Evolutionary conservation across 2,329 filamentous ascomycete genomes (phyloP).

Genomic region (Penicillium glabrum): DNA sequence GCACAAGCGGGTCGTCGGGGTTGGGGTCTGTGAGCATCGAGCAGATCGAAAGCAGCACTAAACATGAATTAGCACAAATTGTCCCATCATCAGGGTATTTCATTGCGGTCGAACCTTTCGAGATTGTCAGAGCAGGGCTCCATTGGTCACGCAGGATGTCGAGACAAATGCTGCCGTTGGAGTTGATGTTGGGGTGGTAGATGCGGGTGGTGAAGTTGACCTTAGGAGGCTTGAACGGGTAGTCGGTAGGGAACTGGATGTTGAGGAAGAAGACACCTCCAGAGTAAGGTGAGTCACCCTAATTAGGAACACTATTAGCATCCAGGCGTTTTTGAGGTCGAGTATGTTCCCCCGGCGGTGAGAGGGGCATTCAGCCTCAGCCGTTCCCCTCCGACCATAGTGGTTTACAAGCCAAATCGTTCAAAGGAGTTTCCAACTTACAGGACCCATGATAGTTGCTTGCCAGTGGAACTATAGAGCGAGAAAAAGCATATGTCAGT

Average conservation of each 20-base stretch:
- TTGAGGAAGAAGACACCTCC: slow-evolving; percentile 98
- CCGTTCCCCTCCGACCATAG: slow-evolving; percentile 1
- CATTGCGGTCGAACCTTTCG: slow-evolving; percentile 68
- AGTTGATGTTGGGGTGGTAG: slow-evolving; percentile 99
- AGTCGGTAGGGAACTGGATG: slow-evolving; percentile 99
- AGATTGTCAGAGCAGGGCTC: slow-evolving; percentile 97
- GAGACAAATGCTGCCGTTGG: slow-evolving; percentile 97
- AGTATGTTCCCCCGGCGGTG: not conserved
- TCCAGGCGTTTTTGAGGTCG: not conserved
- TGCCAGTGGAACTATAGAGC: slow-evolving; percentile 94
- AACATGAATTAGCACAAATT: slow-evolving; percentile 6
- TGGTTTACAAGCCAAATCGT: not conserved
- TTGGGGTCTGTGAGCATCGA: slow-evolving; percentile 99
- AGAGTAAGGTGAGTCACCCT: slow-evolving; percentile 96
- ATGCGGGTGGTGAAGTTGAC: slow-evolving; percentile 99
- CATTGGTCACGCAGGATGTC: slow-evolving; percentile 99
- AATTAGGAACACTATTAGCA: slow-evolving; percentile 33
- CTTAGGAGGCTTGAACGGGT: slow-evolving; percentile 99
- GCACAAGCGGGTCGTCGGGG: slow-evolving; percentile 96
- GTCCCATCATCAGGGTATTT: not conserved
- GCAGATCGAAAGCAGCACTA: slow-evolving; percentile 97
- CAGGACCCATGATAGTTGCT: slow-evolving; percentile 99
- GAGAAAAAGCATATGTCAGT: slow-evolving; percentile 29
- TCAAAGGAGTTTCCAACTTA: slow-evolving; percentile 57
- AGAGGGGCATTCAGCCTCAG: not conserved